These are phyloP conservation scores for Phoenix roebelenii DNA, from an alignment of 176 grass and related monocot genomes.

Conservation along the genomic window DNA sequence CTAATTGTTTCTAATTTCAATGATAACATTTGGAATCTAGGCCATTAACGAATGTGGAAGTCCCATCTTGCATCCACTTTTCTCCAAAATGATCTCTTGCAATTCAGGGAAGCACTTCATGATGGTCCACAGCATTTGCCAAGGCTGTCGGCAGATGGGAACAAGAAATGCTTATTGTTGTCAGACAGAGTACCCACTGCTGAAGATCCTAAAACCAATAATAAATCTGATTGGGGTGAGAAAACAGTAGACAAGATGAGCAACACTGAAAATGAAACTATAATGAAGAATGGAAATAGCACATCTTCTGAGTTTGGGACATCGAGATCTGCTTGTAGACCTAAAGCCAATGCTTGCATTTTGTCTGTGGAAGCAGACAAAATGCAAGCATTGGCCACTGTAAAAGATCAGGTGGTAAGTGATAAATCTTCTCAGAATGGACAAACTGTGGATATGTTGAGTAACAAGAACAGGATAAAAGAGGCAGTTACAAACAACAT, in stretches of 20 bases:
- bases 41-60: not conserved
- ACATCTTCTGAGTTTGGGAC: too few species aligned
- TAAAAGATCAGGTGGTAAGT: not conserved
- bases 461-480: slow-evolving; percentile 9
- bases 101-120: slow-evolving; percentile 23
- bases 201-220: slow-evolving; percentile 32
- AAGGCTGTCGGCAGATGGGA: slow-evolving; percentile 6
- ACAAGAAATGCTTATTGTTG: slow-evolving; percentile 10
- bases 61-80: too few species aligned
- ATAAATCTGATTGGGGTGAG: slow-evolving; percentile 5
- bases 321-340: not conserved
- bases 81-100: not conserved
- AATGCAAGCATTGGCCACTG: not conserved
- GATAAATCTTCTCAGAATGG: not conserved
- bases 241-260: not conserved
- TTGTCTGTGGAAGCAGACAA: slow-evolving; percentile 4
- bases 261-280: slow-evolving; percentile 21
- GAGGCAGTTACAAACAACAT: not conserved
- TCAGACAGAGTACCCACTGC: slow-evolving; percentile 25
- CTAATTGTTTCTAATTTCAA: not conserved
- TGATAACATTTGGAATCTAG: too few species aligned
- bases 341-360: not conserved
- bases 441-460: slow-evolving; percentile 2
- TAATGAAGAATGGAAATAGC: slow-evolving; percentile 2
- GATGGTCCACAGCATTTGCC: not conserved